Percentiles rank a stretch among this genome's conserved stretches.
phyloP scores from a whole-genome alignment of 176 grass and related monocot species.

The Juncus inflexus region DNA sequence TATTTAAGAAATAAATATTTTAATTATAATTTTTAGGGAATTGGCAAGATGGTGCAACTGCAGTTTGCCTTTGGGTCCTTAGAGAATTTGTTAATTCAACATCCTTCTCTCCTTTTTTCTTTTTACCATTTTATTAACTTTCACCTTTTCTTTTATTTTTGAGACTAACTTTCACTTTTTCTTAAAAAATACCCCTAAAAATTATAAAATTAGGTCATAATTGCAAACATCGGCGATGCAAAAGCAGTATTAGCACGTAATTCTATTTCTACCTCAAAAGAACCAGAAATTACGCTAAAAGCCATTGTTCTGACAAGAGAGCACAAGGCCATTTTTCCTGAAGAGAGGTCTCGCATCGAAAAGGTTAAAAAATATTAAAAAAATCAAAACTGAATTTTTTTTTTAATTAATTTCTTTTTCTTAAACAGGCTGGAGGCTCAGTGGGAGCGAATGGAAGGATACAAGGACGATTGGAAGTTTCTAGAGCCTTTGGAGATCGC shows the following conservation, averaged over 20 bases:
- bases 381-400: neutral
- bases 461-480: constrained; percentile 91
- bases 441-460: constrained; percentile 84
- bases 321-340: constrained; percentile 96
- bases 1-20: neutral
- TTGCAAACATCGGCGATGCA: constrained; percentile 94
- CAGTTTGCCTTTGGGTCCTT: constrained; percentile 86
- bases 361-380: constrained; percentile 47
- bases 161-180: neutral
- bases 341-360: constrained; percentile 74
- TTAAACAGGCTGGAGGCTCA: constrained; percentile 66
- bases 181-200: neutral
- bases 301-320: constrained; percentile 98
- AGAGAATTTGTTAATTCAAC: constrained; percentile 60
- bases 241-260: constrained; percentile 84
- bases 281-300: constrained; percentile 45
- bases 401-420: constrained; percentile 24
- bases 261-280: constrained; percentile 16
- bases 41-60: constrained; percentile 94
- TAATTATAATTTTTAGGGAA: constrained; percentile 47
- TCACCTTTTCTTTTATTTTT: neutral
- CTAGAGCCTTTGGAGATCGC: constrained; percentile 87
- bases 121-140: neutral
- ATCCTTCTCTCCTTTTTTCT: neutral
- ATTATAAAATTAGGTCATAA: constrained; percentile 49